A percentile compares a stretch with the other conserved stretches of the same genome.
phyloP scores from a whole-genome alignment of 495 filamentous ascomycete species.

The Bryoglossum gracile region DNA sequence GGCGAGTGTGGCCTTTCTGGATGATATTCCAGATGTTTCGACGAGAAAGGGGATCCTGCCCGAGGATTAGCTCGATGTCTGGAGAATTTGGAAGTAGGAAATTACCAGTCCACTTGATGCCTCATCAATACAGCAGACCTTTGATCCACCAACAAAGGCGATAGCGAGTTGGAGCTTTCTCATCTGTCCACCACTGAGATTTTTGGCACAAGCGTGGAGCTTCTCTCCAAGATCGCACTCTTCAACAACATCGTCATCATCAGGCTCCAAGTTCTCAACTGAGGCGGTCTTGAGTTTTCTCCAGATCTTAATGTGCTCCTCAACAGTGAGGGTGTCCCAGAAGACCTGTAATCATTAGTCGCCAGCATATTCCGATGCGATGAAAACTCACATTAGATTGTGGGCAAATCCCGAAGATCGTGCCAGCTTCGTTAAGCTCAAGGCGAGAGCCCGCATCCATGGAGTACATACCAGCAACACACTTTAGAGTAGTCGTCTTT shows the following conservation, averaged over 20 bases:
- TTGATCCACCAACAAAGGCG: slow-evolving; percentile 66
- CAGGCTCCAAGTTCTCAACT: slow-evolving; percentile 51
- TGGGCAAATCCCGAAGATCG: slow-evolving; percentile 73
- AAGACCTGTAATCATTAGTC: slow-evolving; percentile 57
- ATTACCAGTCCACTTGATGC: slow-evolving; percentile 31
- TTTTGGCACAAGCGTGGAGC: slow-evolving; percentile 49
- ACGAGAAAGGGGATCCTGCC: slow-evolving; percentile 34
- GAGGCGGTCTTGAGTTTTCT: slow-evolving; percentile 38
- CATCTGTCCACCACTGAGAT: slow-evolving; percentile 66
- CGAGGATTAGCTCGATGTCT: neutral
- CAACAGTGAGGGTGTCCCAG: slow-evolving; percentile 18
- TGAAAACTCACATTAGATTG: slow-evolving; percentile 49
- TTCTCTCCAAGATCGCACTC: slow-evolving; percentile 47
- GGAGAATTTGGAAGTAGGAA: neutral
- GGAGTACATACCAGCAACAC: slow-evolving; percentile 40
- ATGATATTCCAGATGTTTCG: slow-evolving; percentile 46
- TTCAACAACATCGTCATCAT: slow-evolving; percentile 53
- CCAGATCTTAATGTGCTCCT: slow-evolving; percentile 66
- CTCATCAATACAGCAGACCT: slow-evolving; percentile 64
- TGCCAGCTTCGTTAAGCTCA: slow-evolving; percentile 40
- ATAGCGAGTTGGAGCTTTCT: slow-evolving; percentile 66
- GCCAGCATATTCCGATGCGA: slow-evolving; percentile 18
- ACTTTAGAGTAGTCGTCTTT: slow-evolving; percentile 69
- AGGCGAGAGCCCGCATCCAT: slow-evolving; percentile 68
- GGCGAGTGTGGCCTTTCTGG: slow-evolving; percentile 31